Evolutionary conservation across 2,329 filamentous ascomycete genomes (phyloP).

Genomic region (Thelonectria discophora): DNA sequence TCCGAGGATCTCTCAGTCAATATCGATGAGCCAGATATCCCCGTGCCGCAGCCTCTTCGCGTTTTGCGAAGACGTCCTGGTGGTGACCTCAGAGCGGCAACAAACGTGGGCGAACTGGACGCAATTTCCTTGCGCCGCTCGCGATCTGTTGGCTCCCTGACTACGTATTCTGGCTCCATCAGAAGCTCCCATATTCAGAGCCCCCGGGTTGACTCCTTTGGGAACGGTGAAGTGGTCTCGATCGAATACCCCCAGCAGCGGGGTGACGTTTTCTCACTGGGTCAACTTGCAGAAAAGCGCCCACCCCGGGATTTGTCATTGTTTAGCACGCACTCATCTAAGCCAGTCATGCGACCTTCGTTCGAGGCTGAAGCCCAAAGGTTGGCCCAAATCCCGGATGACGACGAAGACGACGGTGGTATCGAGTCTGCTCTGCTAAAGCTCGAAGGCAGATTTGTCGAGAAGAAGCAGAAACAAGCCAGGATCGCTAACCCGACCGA

Average conservation of each 20-base stretch:
- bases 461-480: constrained; percentile 55
- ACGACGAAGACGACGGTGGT: constrained; percentile 76
- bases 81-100: constrained; percentile 75
- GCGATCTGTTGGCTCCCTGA: constrained; percentile 67
- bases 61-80: constrained; percentile 77
- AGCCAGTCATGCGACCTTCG: constrained; percentile 72
- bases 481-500: constrained; percentile 29
- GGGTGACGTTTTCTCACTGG: constrained; percentile 64
- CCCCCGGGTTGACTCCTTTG: constrained; percentile 45
- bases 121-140: constrained; percentile 59
- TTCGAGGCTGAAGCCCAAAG: constrained; percentile 91
- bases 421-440: constrained; percentile 93
- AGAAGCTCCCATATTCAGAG: constrained; percentile 65
- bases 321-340: constrained; percentile 70
- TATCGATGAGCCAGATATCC: constrained; percentile 49
- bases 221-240: constrained; percentile 32
- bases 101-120: constrained; percentile 70
- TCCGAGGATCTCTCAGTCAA: constrained; percentile 60
- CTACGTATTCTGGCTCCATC: constrained; percentile 68
- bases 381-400: constrained; percentile 87
- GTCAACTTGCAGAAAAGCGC: constrained; percentile 63
- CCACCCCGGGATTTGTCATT: constrained; percentile 60
- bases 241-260: constrained; percentile 43
- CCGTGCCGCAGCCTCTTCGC: constrained; percentile 63
- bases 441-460: constrained; percentile 81